Conservation (phyloP, 2,329 filamentous ascomycete genomes). For the Teratosphaeria gauchensis region DNA sequence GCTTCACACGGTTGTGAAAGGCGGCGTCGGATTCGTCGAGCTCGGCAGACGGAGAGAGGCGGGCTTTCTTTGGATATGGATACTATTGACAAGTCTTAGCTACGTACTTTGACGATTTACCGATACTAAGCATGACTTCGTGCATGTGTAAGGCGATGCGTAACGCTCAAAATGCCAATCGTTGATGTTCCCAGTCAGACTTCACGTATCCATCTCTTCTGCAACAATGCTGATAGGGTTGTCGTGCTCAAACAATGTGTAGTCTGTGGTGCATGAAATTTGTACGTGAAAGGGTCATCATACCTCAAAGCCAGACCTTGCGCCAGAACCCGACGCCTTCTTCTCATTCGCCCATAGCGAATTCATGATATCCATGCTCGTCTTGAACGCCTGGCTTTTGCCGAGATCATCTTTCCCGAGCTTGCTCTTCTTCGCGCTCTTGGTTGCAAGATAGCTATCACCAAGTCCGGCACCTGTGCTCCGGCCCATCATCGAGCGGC, state of each 20-base stretch:
- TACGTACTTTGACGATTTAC: slow-evolving; percentile 20
- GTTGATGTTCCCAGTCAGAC: neutral
- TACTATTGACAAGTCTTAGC: slow-evolving; percentile 25
- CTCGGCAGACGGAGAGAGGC: slow-evolving; percentile 44
- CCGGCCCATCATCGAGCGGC: slow-evolving; percentile 30
- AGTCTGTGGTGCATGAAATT: neutral
- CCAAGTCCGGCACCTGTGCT: slow-evolving; percentile 21
- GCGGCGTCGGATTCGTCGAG: slow-evolving; percentile 55
- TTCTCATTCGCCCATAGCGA: slow-evolving; percentile 72
- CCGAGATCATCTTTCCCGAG: slow-evolving; percentile 9
- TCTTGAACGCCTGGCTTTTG: slow-evolving; percentile 58
- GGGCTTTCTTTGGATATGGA: slow-evolving; percentile 21
- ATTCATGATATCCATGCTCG: slow-evolving; percentile 92
- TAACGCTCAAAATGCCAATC: slow-evolving; percentile 6
- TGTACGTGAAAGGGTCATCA: slow-evolving; percentile 43
- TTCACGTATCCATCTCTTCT: neutral
- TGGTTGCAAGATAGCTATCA: slow-evolving; percentile 24
- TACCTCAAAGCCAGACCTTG: slow-evolving; percentile 54
- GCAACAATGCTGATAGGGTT: neutral
- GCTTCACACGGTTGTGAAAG: slow-evolving; percentile 66
- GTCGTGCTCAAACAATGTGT: neutral
- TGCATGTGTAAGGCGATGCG: neutral
- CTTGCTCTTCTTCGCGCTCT: slow-evolving; percentile 22
- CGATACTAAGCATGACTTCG: neutral
- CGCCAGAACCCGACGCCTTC: slow-evolving; percentile 31